Conservation (phyloP, 345 rosid species). For the Passiflora organensis region DNA sequence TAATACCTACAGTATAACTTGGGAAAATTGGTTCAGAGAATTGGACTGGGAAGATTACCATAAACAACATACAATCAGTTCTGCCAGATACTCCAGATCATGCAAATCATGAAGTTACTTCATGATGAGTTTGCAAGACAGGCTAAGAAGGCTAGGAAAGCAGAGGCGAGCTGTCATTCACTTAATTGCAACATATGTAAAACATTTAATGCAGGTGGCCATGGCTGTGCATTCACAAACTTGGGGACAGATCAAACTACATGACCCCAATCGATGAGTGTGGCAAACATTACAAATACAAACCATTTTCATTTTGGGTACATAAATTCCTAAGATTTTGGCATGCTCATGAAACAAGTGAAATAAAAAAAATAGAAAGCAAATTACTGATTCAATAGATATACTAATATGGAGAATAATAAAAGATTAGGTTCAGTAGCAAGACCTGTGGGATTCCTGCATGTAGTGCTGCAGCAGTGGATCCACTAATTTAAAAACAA, state of each 20-base stretch:
- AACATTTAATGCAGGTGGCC: background rate
- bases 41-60: background rate
- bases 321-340: background rate
- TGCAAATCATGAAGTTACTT: too few species aligned
- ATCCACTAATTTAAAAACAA: slow-evolving; percentile 47
- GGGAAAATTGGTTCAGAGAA: background rate
- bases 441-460: slow-evolving; percentile 85
- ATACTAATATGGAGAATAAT: slow-evolving; percentile 8
- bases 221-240: background rate
- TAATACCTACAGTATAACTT: slow-evolving; percentile 47
- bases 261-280: background rate
- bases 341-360: background rate
- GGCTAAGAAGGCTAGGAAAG: too few species aligned
- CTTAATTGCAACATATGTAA: too few species aligned
- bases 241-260: too few species aligned
- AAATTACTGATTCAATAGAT: background rate
- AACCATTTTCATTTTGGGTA: background rate
- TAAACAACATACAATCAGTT: background rate
- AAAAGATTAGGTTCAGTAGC: slow-evolving; percentile 9
- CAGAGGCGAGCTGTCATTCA: too few species aligned
- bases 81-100: too few species aligned
- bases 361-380: background rate
- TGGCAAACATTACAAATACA: background rate
- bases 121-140: too few species aligned
- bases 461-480: slow-evolving; percentile 79